A percentile compares a stretch with the other conserved stretches of the same genome.
Conservation (phyloP, 2,329 filamentous ascomycete genomes). For the Coniochaeta ligniaria region DNA sequence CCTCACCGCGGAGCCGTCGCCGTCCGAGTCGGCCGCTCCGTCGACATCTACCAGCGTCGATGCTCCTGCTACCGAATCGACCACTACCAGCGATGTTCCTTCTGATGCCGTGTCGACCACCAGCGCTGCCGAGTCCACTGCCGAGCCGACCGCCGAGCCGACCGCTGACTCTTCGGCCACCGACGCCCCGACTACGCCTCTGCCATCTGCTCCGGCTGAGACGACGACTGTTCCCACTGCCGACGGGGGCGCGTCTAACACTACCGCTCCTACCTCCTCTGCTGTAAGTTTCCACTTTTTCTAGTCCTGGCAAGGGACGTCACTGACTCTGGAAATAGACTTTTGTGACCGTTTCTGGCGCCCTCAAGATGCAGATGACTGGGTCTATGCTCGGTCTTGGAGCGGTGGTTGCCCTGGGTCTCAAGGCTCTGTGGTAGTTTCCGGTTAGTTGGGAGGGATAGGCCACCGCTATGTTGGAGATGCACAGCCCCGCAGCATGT, state of each 20-base stretch:
- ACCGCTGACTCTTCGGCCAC: background rate
- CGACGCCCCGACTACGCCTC: background rate
- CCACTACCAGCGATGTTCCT: background rate
- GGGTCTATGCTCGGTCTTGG: background rate
- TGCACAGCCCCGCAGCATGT: no score
- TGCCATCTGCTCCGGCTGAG: background rate
- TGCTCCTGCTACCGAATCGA: background rate
- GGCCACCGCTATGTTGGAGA: background rate
- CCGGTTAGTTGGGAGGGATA: no score
- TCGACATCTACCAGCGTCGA: background rate
- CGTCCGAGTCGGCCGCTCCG: background rate
- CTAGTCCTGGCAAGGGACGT: background rate
- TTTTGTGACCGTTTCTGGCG: background rate
- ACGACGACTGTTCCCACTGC: background rate
- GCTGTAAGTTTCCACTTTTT: background rate
- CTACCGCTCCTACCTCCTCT: background rate
- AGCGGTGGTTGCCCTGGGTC: background rate
- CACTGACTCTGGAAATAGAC: background rate
- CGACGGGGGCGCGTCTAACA: background rate
- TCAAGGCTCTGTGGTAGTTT: background rate
- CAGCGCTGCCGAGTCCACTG: background rate
- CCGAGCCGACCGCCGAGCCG: background rate
- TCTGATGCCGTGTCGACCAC: background rate
- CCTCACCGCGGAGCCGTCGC: slow-evolving; percentile 9
- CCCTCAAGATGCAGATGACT: background rate